Percentiles rank a stretch among this genome's conserved stretches.
phyloP scores from a whole-genome alignment of 31 red algal species.

The Porphyra umbilicalis region DNA sequence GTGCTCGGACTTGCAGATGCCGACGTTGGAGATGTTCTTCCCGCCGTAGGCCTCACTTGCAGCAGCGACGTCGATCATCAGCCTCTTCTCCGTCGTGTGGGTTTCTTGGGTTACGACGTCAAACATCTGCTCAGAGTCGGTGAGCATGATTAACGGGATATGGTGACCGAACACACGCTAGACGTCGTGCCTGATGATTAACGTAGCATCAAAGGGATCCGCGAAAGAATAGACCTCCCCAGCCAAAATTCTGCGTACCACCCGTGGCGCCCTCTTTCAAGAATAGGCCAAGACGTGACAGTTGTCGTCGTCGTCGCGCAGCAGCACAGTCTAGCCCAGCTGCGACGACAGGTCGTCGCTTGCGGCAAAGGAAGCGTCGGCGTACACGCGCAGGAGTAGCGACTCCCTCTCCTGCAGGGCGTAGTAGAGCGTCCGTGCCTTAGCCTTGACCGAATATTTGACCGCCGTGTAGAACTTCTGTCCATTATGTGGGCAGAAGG shows the following conservation, averaged over 20 bases:
- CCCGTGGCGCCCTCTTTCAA: neutral
- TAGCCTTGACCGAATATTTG: neutral
- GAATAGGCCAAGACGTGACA: slow-evolving; percentile 8
- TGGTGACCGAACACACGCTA: neutral
- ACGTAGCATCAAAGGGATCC: slow-evolving; percentile 3
- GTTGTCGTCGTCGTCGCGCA: neutral
- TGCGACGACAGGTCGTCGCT: slow-evolving; percentile 15
- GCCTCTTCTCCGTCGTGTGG: slow-evolving; percentile 1
- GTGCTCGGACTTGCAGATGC: neutral
- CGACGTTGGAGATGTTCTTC: slow-evolving; percentile 6
- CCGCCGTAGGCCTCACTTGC: neutral
- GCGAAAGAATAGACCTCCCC: slow-evolving; percentile 7
- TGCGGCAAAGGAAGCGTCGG: too few relatives aligned
- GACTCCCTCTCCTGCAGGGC: neutral
- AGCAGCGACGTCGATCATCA: slow-evolving; percentile 4
- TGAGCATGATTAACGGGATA: slow-evolving; percentile 9
- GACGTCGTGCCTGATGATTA: neutral
- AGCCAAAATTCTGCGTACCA: slow-evolving; percentile 3
- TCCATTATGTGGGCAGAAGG: neutral
- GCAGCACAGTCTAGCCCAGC: slow-evolving; percentile 15
- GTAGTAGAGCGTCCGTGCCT: too few relatives aligned
- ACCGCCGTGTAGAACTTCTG: neutral
- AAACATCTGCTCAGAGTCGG: neutral
- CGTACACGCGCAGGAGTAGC: slow-evolving; percentile 9
- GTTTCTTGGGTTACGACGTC: neutral